Evolutionary conservation across 148 eudicot species (phyloP), one percentile per base, ranked within the genome.

Genomic region (Spergularia bocconei): DNA sequence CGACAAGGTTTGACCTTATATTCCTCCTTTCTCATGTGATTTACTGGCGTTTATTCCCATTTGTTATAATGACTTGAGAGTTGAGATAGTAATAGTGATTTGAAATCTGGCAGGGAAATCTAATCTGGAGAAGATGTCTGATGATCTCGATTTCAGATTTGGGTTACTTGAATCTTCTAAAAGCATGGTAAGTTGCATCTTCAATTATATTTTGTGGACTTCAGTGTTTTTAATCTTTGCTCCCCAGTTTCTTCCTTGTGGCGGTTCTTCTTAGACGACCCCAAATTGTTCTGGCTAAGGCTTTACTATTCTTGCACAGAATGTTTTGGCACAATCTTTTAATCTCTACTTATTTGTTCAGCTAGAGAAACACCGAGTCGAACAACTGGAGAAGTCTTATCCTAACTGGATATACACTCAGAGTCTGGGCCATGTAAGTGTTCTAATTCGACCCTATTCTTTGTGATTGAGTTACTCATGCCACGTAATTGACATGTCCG

Each of bases 401-500:
- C 97, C 94, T 41, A 95, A 92, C 85, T 91, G 89, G 78, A 86
- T 95, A 29, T 85, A 88, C 88, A 90, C 93, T 10, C 97, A 95
- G 80, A 90, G 87, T 79, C 76, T 92, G 75, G 99, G 96, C 50
- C 90, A 87, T 86, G 99, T 92, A 77, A 89, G 96, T 71, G 21
- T 52, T 59, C 36, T 59, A 17, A n/a, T 55, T 50, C 72, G 70
- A 19, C 39, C 60, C 20, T 59, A 19, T 62, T 23, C 63, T 68
- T 63, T 20, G 50, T 57, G 69, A 63, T 1, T 72, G n/a, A 11
- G 20, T 29, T 59, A 38, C 39, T 41, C 48, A 19, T 57, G 10
- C 21, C 20, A 38, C 11, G 39, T 55, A 21, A 19, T 41, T 16
- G 39, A 62, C 11, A 10, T 11, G 48, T 7, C 41, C 13, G 12